Percentiles rank a stretch among this genome's conserved stretches.
Evolutionary conservation across 345 rosid genomes (phyloP).

Genomic region (Eucalyptus marginata): DNA sequence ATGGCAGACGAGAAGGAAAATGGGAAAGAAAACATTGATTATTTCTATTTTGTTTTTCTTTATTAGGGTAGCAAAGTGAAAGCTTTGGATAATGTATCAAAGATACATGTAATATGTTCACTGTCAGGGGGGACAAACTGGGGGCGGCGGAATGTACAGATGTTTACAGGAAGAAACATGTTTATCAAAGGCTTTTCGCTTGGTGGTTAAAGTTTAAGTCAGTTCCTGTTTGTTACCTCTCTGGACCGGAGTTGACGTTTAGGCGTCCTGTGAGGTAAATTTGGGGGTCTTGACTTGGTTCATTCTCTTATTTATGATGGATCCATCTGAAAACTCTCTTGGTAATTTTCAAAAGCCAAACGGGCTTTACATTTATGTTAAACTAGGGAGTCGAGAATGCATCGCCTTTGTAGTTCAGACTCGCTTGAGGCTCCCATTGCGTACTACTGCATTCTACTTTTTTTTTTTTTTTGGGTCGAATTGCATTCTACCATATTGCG

Average conservation of each 20-base stretch:
- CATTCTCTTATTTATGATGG: not conserved
- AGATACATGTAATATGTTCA: not conserved
- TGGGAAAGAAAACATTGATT: conserved; percentile 74
- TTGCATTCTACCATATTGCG: not conserved
- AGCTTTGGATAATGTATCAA: not conserved
- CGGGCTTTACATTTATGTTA: not conserved
- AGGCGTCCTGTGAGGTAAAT: not conserved
- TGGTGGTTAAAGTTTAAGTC: not conserved
- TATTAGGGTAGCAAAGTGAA: not conserved
- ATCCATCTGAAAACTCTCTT: not conserved
- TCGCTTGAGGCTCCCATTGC: not conserved
- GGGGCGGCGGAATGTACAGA: not conserved
- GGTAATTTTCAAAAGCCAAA: not conserved
- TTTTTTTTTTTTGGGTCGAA: too few relatives aligned
- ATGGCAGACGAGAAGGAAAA: conserved; percentile 60
- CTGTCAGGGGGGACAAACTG: not conserved
- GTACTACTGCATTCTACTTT: not conserved
- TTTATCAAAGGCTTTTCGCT: not conserved
- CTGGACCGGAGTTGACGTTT: not conserved
- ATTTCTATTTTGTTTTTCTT: not conserved
- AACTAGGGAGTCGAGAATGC: not conserved
- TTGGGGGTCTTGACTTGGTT: not conserved
- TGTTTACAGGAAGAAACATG: not conserved
- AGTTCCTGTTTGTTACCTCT: not conserved
- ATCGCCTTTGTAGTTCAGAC: not conserved